Evolutionary conservation across 1,139 yeast species (phyloP).

Genomic region (Candida sojae): DNA sequence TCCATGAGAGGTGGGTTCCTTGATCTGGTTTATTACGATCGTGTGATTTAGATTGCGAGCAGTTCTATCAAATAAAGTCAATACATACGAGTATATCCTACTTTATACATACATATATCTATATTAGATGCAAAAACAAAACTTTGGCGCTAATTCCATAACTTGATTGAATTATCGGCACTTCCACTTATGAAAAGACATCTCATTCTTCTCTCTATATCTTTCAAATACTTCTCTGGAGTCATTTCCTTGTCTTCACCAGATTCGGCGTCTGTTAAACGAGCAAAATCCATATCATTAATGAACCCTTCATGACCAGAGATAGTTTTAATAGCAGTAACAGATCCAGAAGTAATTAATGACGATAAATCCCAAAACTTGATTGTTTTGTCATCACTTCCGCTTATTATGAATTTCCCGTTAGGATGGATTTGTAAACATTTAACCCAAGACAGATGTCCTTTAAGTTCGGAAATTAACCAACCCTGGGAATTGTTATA

Average conservation of each 20-base stretch:
- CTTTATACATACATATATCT: not conserved
- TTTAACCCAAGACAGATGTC: conserved; percentile 90
- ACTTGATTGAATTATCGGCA: conserved; percentile 51
- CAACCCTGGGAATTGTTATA: conserved; percentile 60
- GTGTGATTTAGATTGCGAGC: conserved; percentile 34
- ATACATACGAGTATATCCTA: not conserved
- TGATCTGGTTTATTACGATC: conserved; percentile 62
- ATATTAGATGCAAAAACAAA: not conserved
- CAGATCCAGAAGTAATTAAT: conserved; percentile 44
- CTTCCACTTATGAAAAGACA: conserved; percentile 63
- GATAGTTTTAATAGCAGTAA: conserved; percentile 51
- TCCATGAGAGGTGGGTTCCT: conserved; percentile 77
- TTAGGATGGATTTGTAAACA: conserved; percentile 71
- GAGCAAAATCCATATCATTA: conserved; percentile 64
- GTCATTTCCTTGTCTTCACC: conserved; percentile 10
- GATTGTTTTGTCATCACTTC: conserved; percentile 78
- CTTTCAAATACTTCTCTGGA: conserved; percentile 19
- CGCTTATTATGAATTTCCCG: conserved; percentile 69
- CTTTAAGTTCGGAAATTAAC: conserved; percentile 55
- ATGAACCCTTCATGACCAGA: conserved; percentile 76
- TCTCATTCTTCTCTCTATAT: conserved; percentile 49
- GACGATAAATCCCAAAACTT: conserved; percentile 75
- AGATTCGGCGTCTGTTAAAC: conserved; percentile 23
- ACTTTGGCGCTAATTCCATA: conserved; percentile 44
- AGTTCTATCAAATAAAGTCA: not conserved